These are phyloP conservation scores for Ampelocalamus luodianensis DNA, from an alignment of 176 grass and related monocot genomes.

Conservation along the genomic window DNA sequence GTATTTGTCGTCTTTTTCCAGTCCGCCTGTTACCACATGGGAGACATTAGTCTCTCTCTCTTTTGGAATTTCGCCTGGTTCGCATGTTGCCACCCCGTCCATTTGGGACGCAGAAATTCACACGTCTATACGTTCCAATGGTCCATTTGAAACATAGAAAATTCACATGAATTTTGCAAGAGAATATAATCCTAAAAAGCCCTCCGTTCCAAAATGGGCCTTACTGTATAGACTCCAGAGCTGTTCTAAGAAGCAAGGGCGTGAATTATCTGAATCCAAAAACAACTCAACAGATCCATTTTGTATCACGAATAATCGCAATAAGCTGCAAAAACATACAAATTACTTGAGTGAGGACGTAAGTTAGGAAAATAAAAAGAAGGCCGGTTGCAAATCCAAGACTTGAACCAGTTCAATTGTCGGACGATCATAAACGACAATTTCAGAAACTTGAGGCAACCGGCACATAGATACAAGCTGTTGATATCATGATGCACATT, in stretches of 20 bases:
- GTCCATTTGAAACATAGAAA: not conserved
- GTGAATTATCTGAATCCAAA: not conserved
- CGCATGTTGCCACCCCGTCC: not conserved
- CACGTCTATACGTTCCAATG: too few relatives aligned
- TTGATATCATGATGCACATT: constrained; percentile 10
- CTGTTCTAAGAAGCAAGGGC: constrained; percentile 5
- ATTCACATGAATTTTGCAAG: not conserved
- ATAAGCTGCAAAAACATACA: not conserved
- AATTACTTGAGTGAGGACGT: too few relatives aligned
- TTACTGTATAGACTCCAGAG: not conserved
- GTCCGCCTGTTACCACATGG: constrained; percentile 23
- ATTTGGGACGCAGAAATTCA: not conserved
- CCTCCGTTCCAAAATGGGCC: not conserved
- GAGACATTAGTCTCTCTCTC: constrained; percentile 12
- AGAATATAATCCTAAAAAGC: not conserved
- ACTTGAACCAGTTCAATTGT: too few relatives aligned
- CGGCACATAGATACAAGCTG: not conserved
- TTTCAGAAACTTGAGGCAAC: not conserved
- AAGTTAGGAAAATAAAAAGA: too few relatives aligned
- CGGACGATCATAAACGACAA: too few relatives aligned
- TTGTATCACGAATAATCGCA: not conserved
- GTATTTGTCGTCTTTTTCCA: not conserved
- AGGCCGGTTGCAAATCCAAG: too few relatives aligned
- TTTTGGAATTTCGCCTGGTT: not conserved
- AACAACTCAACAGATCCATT: not conserved